Conservation (phyloP, 129 eudicot species). For the Erigeron canadensis region DNA sequence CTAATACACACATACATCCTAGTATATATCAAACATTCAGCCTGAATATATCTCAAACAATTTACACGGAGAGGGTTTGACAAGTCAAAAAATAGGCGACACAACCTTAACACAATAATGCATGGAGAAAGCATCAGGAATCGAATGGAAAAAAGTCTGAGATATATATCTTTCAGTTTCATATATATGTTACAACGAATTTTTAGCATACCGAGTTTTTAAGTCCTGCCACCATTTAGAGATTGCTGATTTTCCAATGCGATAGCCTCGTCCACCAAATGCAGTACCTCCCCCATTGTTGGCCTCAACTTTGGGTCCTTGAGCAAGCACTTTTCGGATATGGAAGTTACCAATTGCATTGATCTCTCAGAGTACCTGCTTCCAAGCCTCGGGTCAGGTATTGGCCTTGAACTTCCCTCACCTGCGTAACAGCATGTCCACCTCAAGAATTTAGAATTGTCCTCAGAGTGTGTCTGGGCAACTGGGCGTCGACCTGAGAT, state of each 20-base stretch:
- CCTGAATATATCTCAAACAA: not conserved
- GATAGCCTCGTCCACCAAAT: conserved; percentile 49
- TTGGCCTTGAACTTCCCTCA: conserved; percentile 42
- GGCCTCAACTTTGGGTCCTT: conserved; percentile 53
- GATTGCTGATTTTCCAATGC: conserved; percentile 8
- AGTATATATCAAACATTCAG: not conserved
- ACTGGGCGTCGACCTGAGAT: conserved; percentile 62
- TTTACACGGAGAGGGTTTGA: conserved; percentile 1
- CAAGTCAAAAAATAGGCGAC: conserved; percentile 28
- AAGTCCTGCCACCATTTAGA: not conserved
- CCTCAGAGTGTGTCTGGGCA: conserved; percentile 46
- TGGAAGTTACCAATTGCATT: conserved; percentile 38
- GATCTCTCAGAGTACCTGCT: conserved; percentile 35
- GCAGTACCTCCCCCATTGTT: conserved; percentile 65
- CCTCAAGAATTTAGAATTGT: conserved; percentile 45
- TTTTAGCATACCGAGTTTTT: not conserved
- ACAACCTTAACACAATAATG: conserved; percentile 7
- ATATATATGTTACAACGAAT: not conserved
- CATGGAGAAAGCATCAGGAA: not conserved
- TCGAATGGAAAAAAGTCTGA: not conserved
- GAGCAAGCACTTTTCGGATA: conserved; percentile 61
- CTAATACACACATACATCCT: conserved; percentile 6
- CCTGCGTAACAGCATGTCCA: conserved; percentile 55
- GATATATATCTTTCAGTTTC: not conserved
- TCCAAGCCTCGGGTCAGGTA: conserved; percentile 61